Conservation (phyloP, 2,329 filamentous ascomycete species). For the Plenodomus tracheiphilus region DNA sequence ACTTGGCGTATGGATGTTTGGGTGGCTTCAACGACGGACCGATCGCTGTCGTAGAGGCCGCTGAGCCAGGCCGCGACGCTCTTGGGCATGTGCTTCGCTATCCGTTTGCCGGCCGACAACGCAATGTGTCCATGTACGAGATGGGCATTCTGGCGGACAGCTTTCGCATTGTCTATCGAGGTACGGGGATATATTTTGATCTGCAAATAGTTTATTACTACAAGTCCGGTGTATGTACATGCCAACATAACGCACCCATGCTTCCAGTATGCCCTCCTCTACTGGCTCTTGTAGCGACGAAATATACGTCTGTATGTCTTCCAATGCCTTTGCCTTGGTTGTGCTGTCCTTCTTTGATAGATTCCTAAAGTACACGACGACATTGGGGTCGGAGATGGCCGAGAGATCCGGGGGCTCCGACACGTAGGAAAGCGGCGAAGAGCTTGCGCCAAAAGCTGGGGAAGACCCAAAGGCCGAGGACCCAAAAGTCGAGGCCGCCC, state of each 20-base stretch:
- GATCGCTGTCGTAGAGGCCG: conserved; percentile 84
- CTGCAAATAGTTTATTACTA: conserved; percentile 55
- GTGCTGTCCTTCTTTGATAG: conserved; percentile 89
- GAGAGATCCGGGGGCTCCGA: conserved; percentile 82
- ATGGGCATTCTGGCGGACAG: conserved; percentile 87
- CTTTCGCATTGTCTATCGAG: conserved; percentile 85
- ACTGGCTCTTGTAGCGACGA: conserved; percentile 63
- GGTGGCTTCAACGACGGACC: conserved; percentile 74
- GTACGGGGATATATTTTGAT: conserved; percentile 83
- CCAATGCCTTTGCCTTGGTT: conserved; percentile 87
- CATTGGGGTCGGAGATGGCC: conserved; percentile 74
- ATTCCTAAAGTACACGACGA: conserved; percentile 91
- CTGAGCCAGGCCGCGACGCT: conserved; percentile 89
- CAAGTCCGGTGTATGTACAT: conserved; percentile 37
- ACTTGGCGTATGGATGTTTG: conserved; percentile 74
- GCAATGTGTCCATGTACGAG: conserved; percentile 68
- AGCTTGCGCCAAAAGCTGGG: conserved; percentile 50
- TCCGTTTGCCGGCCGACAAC: conserved; percentile 70
- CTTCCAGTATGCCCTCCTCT: conserved; percentile 82
- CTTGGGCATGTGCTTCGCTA: conserved; percentile 76
- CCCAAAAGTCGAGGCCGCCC: conserved; percentile 53
- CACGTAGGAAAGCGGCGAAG: conserved; percentile 80
- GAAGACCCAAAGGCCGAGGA: conserved; percentile 49
- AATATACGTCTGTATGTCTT: conserved; percentile 74
- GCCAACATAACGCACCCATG: conserved; percentile 69